Evolutionary conservation across 176 grass and related monocot genomes (phyloP).

Genomic region (Elymus sibiricus): DNA sequence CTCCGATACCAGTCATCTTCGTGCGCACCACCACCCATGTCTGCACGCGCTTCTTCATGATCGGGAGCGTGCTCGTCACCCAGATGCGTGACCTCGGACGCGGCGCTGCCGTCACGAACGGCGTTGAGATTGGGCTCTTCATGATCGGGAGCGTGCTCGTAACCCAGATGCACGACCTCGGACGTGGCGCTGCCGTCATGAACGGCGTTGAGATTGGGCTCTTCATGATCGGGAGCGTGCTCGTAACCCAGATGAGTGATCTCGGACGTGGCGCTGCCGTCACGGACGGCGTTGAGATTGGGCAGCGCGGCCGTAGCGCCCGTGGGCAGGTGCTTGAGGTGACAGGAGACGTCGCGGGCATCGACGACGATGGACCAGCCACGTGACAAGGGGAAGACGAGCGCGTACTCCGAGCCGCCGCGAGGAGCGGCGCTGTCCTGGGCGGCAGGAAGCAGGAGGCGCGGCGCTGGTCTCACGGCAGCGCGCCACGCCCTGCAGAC

Average conservation of each 20-base stretch:
- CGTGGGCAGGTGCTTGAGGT: slow-evolving; percentile 27
- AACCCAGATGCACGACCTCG: background rate
- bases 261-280: background rate
- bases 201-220: no score
- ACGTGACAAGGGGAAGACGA: background rate
- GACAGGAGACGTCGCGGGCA: slow-evolving; percentile 13
- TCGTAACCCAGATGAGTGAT: background rate
- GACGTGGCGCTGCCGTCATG: no score
- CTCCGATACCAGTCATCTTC: background rate
- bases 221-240: background rate
- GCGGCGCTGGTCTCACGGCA: background rate
- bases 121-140: no score
- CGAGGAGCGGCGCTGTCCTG: no score
- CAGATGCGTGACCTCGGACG: no score
- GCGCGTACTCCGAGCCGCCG: background rate
- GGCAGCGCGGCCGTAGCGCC: background rate
- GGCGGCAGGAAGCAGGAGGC: background rate
- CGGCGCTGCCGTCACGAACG: no score
- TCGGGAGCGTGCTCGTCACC: background rate
- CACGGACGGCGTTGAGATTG: slow-evolving; percentile 1
- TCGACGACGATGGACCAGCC: slow-evolving; percentile 7
- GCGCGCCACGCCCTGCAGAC: background rate
- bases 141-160: background rate
- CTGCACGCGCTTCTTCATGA: background rate
- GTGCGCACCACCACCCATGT: no score